These are phyloP conservation scores for Triangularia setosa DNA, from an alignment of 2,329 filamentous ascomycete species.

Conservation along the genomic window DNA sequence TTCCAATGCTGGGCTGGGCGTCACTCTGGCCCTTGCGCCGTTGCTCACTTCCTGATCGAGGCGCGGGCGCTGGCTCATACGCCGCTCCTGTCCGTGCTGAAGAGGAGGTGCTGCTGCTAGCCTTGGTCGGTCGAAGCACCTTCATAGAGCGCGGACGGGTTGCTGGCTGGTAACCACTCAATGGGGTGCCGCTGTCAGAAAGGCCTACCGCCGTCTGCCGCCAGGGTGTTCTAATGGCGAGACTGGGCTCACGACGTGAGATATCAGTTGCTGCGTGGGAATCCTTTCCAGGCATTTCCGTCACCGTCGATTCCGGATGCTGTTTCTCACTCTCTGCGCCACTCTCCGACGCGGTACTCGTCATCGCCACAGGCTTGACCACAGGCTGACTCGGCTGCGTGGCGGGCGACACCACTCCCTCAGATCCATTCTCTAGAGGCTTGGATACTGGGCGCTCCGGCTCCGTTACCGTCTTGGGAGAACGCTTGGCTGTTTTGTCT, in stretches of 20 bases:
- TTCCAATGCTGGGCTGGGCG: constrained; percentile 10
- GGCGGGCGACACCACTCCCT: constrained; percentile 36
- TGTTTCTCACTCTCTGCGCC: constrained; percentile 43
- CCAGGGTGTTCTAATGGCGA: constrained; percentile 69
- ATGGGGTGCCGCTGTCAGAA: constrained; percentile 49
- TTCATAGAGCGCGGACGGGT: constrained; percentile 75
- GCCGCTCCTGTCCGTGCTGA: constrained; percentile 46
- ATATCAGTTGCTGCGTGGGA: constrained; percentile 24
- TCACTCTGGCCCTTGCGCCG: constrained; percentile 38
- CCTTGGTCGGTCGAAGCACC: constrained; percentile 75
- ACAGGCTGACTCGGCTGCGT: constrained; percentile 33
- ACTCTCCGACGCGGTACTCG: constrained; percentile 41
- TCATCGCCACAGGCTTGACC: constrained; percentile 31
- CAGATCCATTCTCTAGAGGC: constrained; percentile 26
- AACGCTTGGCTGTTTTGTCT: constrained; percentile 25
- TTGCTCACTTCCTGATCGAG: constrained; percentile 47
- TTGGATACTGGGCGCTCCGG: constrained; percentile 27
- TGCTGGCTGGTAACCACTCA: constrained; percentile 68
- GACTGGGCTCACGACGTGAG: constrained; percentile 43
- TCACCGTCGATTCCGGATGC: constrained; percentile 25
- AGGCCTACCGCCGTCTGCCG: constrained; percentile 51
- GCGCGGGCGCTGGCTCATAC: constrained; percentile 47
- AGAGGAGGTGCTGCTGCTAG: constrained; percentile 47
- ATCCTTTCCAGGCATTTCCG: constrained; percentile 31
- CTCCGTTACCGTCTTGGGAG: constrained; percentile 16